Conservation (phyloP, 345 rosid genomes). For the Boechera divaricarpa region DNA sequence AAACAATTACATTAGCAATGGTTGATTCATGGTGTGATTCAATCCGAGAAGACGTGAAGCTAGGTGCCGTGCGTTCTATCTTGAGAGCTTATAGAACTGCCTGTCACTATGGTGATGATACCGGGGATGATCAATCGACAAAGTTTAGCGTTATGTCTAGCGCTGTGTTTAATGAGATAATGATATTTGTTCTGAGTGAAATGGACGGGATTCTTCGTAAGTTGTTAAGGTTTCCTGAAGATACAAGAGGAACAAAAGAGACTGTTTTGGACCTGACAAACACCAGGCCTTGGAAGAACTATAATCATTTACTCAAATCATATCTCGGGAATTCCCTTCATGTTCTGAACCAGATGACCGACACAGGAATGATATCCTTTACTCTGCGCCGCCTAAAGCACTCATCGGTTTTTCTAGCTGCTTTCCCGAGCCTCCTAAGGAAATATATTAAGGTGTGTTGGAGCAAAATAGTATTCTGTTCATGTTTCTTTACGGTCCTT, state of each 20-base stretch:
- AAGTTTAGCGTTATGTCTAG: conserved; percentile 81
- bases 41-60: conserved; percentile 59
- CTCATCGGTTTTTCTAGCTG: conserved; percentile 74
- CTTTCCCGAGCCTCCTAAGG: conserved; percentile 84
- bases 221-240: conserved; percentile 70
- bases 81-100: conserved; percentile 92
- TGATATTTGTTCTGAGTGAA: conserved; percentile 75
- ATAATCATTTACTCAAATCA: conserved; percentile 85
- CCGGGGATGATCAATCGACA: conserved; percentile 59
- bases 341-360: conserved; percentile 96
- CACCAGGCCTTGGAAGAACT: conserved; percentile 85
- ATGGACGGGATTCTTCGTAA: conserved; percentile 89
- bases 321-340: conserved; percentile 93
- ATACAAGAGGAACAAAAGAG: conserved; percentile 76
- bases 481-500: conserved; percentile 9
- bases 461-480: conserved; percentile 1
- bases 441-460: conserved; percentile 78
- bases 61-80: conserved; percentile 75
- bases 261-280: conserved; percentile 45
- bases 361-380: conserved; percentile 81
- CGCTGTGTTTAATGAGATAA: conserved; percentile 80
- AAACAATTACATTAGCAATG: conserved; percentile 68
- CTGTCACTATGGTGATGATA: conserved; percentile 95
- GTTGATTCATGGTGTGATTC: conserved; percentile 80
- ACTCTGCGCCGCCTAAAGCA: conserved; percentile 77